phyloP scores from a whole-genome alignment of 2,329 filamentous ascomycete genomes.

The Colletotrichum coccodes region DNA sequence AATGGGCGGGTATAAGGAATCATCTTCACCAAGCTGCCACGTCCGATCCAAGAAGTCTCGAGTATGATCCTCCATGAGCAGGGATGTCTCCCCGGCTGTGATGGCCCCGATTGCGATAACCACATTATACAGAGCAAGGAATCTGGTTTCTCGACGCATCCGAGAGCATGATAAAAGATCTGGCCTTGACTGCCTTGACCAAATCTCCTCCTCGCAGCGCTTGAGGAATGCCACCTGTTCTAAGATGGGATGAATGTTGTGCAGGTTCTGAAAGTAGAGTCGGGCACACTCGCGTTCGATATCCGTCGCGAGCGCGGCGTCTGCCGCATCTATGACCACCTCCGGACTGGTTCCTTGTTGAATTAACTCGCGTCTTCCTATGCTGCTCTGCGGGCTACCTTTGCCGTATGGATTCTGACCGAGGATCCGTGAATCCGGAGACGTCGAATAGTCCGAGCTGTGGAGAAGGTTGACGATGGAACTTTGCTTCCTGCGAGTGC shows the following conservation, averaged over 20 bases:
- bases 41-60: constrained; percentile 29
- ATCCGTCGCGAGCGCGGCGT: constrained; percentile 19
- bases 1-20: constrained; percentile 29
- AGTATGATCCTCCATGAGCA: constrained; percentile 31
- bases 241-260: constrained; percentile 37
- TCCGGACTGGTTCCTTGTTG: not conserved
- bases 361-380: not conserved
- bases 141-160: constrained; percentile 18
- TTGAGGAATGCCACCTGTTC: constrained; percentile 29
- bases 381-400: constrained; percentile 5
- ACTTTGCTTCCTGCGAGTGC: constrained; percentile 1
- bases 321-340: not conserved
- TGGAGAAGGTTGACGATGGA: constrained; percentile 35
- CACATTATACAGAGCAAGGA: constrained; percentile 30
- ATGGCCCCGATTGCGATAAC: constrained; percentile 34
- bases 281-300: constrained; percentile 35
- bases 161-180: not conserved
- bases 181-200: constrained; percentile 6
- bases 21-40: constrained; percentile 16
- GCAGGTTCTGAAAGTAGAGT: constrained; percentile 36
- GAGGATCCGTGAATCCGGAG: constrained; percentile 15
- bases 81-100: constrained; percentile 31
- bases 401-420: constrained; percentile 17
- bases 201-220: constrained; percentile 34
- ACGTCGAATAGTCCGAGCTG: constrained; percentile 34